Conservation (phyloP, 257 asterid species). For the Thymus quinquecostatus region DNA sequence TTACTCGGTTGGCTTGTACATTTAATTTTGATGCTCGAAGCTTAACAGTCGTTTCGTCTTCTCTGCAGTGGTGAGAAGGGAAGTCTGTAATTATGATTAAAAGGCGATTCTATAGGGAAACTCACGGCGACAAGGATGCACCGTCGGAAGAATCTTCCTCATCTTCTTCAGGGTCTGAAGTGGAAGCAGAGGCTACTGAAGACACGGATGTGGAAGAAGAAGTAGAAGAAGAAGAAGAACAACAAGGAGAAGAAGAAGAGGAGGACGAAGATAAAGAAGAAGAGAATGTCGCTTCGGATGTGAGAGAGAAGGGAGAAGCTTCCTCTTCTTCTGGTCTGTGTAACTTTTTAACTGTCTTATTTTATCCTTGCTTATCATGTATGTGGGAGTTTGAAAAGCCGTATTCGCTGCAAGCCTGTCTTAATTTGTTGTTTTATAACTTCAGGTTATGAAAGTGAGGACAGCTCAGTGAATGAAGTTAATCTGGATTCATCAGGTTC, state of each 20-base stretch:
- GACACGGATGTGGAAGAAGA: conserved; percentile 57
- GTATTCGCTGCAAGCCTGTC: background rate
- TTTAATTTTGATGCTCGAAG: background rate
- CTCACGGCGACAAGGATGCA: conserved; percentile 72
- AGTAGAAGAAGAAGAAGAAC: conserved; percentile 52
- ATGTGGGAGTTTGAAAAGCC: background rate
- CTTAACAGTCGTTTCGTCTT: conserved; percentile 17
- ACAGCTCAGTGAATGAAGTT: conserved; percentile 78
- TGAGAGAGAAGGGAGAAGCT: conserved; percentile 45
- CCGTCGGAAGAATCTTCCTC: conserved; percentile 75
- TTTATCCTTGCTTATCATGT: conserved; percentile 5
- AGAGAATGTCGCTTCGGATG: conserved; percentile 33
- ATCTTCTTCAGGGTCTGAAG: conserved; percentile 70
- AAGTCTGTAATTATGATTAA: conserved; percentile 62
- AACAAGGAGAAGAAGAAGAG: conserved; percentile 36
- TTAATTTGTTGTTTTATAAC: conserved; percentile 17
- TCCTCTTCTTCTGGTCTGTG: conserved; percentile 57
- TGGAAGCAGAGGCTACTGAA: conserved; percentile 56
- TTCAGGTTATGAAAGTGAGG: conserved; percentile 93
- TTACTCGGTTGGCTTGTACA: conserved; percentile 8
- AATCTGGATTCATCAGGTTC: conserved; percentile 90
- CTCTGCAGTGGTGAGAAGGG: conserved; percentile 47
- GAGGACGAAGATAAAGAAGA: conserved; percentile 43
- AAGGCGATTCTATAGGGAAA: conserved; percentile 77
- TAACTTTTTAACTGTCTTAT: background rate